Evolutionary conservation across 2,329 filamentous ascomycete genomes (phyloP).

Genomic region (Metarhizium robertsii): DNA sequence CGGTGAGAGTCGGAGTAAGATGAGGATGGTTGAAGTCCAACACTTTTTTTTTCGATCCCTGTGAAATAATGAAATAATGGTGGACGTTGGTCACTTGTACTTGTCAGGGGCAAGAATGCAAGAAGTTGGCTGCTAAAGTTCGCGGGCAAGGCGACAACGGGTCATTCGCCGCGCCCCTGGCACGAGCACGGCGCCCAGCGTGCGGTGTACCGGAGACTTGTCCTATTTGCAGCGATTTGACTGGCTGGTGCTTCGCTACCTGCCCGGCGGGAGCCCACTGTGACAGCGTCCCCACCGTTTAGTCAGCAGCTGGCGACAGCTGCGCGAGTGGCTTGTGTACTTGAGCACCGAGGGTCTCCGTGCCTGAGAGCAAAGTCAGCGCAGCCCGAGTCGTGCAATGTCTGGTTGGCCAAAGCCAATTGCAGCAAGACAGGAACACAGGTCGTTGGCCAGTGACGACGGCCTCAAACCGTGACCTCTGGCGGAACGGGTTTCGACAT

Average conservation of each 20-base stretch:
- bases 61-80: background rate
- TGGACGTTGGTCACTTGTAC: background rate
- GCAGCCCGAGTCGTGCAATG: background rate
- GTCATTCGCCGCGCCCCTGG: too few relatives aligned
- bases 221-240: conserved; percentile 2
- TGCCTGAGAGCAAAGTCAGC: background rate
- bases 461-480: too few relatives aligned
- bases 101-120: background rate
- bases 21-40: background rate
- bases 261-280: background rate
- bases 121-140: background rate
- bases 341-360: too few relatives aligned
- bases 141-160: background rate
- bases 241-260: background rate
- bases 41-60: background rate
- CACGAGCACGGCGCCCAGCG: too few relatives aligned
- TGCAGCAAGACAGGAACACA: background rate
- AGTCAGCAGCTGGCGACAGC: background rate
- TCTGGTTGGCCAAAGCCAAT: too few relatives aligned
- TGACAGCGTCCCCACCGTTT: background rate
- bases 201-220: background rate
- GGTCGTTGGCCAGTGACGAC: too few relatives aligned
- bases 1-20: background rate
- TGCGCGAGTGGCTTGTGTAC: too few relatives aligned
- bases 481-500: background rate